Conservation (phyloP, 768 basidiomycete species). For the Epithele typhae region DNA sequence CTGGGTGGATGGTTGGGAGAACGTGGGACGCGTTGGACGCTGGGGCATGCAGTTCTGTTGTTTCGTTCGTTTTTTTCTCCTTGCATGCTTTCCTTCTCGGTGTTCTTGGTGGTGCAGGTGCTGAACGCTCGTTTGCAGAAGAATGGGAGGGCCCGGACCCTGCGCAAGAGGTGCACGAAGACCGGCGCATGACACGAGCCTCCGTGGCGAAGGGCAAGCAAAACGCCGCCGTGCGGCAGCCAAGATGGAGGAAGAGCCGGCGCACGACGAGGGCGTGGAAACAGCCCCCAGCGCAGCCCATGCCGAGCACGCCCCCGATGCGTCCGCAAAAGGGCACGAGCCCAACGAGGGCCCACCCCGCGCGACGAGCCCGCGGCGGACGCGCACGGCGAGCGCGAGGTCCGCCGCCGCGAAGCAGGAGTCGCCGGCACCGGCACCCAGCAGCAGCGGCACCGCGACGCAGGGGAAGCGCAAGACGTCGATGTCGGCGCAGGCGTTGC, state of each 20-base stretch:
- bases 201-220: background rate
- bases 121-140: constrained; percentile 44
- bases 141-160: constrained; percentile 68
- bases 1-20: no score
- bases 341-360: background rate
- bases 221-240: constrained; percentile 27
- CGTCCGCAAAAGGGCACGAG: no score
- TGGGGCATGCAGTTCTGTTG: no score
- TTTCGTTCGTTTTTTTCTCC: no score
- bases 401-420: constrained; percentile 10
- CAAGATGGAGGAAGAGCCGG: constrained; percentile 38
- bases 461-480: constrained; percentile 54
- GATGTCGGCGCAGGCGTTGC: constrained; percentile 30
- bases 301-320: no score
- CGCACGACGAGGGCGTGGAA: no score
- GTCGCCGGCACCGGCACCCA: constrained; percentile 12
- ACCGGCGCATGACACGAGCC: background rate
- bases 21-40: no score
- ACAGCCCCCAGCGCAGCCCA: no score
- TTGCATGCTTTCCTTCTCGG: no score
- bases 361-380: constrained; percentile 8
- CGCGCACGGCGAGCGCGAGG: constrained; percentile 18
- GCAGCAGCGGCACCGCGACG: background rate
- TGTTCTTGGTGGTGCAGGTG: background rate
- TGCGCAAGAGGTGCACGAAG: constrained; percentile 34